Percentiles rank a stretch among this genome's conserved stretches.
These are phyloP conservation scores for Coemansia sp. DNA, from an alignment of 192 early-diverging fungal genomes.

Conservation along the genomic window DNA sequence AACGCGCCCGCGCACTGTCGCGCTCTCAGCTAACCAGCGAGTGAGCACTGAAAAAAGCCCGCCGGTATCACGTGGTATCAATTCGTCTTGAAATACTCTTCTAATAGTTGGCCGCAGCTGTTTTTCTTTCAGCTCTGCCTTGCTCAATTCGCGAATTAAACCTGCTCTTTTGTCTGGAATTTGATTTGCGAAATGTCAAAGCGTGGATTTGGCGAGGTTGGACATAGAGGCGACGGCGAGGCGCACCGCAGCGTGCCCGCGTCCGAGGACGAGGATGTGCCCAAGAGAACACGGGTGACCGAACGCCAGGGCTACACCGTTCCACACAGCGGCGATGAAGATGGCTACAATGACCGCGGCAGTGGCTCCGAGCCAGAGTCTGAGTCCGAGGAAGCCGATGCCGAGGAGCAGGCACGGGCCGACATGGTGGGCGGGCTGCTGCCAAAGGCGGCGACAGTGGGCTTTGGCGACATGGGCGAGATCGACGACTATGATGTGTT, in stretches of 20 bases:
- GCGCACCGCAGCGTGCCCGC: not conserved
- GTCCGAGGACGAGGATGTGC: not conserved
- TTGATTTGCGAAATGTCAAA: conserved; percentile 2
- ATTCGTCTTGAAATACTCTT: too few relatives aligned
- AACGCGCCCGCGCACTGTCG: conserved; percentile 23
- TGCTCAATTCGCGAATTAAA: not conserved
- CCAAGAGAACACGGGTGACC: conserved; percentile 3
- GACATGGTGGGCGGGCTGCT: conserved; percentile 29
- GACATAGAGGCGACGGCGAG: conserved; percentile 6
- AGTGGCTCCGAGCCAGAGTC: not conserved
- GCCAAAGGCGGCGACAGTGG: conserved; percentile 22
- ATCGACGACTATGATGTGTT: conserved; percentile 40
- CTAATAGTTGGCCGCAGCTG: too few relatives aligned
- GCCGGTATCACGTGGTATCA: too few relatives aligned
- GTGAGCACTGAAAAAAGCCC: too few relatives aligned
- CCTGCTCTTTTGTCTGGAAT: not conserved
- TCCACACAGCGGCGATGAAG: conserved; percentile 18
- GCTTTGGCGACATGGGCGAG: conserved; percentile 6
- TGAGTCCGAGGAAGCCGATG: conserved; percentile 9
- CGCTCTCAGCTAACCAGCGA: too few relatives aligned
- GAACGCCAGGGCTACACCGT: conserved; percentile 18
- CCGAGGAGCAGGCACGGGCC: conserved; percentile 22
- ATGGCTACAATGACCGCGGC: not conserved
- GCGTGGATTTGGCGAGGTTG: conserved; percentile 9
- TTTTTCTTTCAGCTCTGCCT: too few relatives aligned